Conservation (phyloP, 2,329 filamentous ascomycete genomes). For the Claviceps digitariae region DNA sequence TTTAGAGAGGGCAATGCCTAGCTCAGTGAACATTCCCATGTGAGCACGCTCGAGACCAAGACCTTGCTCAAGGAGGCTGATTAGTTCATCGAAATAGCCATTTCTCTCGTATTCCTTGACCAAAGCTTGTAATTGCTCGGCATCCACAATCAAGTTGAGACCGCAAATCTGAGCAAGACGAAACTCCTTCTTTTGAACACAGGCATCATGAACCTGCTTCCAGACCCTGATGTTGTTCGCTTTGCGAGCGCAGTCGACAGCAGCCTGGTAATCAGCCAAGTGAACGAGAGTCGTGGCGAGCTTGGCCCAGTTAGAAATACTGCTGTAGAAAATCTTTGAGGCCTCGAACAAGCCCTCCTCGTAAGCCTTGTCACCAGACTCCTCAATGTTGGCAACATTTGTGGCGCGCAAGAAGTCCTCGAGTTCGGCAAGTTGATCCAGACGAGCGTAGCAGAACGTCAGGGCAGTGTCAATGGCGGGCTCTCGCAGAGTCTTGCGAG, state of each 20-base stretch:
- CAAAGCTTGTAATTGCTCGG: constrained; percentile 82
- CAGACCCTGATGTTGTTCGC: constrained; percentile 99
- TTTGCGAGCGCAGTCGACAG: constrained; percentile 94
- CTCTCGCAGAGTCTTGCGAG: constrained; percentile 90
- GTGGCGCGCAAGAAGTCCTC: constrained; percentile 90
- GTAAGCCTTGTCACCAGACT: constrained; percentile 96
- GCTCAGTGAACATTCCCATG: constrained; percentile 93
- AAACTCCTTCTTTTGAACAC: constrained; percentile 97
- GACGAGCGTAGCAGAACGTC: constrained; percentile 84
- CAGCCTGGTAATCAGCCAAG: constrained; percentile 90
- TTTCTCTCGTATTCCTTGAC: constrained; percentile 95
- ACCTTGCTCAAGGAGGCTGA: constrained; percentile 84
- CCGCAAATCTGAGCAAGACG: constrained; percentile 96
- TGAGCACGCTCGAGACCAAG: constrained; percentile 84
- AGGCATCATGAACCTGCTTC: constrained; percentile 96
- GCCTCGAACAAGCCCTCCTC: constrained; percentile 89
- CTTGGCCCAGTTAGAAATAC: constrained; percentile 99
- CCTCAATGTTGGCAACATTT: constrained; percentile 91
- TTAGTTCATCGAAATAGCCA: constrained; percentile 97
- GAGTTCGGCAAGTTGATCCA: constrained; percentile 81
- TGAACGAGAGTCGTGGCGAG: constrained; percentile 96
- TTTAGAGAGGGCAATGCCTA: constrained; percentile 84
- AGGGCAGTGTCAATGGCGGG: constrained; percentile 85
- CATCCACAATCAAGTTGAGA: constrained; percentile 94
- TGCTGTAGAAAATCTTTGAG: constrained; percentile 96